phyloP scores from a whole-genome alignment of 805 yeast genomes.

The Scheffersomyces amazonensis region DNA sequence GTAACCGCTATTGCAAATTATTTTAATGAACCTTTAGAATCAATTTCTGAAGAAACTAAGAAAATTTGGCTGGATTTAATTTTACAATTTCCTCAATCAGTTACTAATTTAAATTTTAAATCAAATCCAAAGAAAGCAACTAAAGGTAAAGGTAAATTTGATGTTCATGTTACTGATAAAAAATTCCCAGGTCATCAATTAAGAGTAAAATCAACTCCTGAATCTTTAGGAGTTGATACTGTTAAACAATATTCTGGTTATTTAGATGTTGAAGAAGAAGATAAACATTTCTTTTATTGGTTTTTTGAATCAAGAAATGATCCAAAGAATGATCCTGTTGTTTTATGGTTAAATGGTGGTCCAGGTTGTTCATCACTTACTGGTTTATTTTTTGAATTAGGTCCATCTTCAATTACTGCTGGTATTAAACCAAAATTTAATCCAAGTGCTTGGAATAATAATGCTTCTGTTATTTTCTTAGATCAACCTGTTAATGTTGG shows the following conservation, averaged over 20 bases:
- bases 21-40: constrained; percentile 48
- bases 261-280: constrained; percentile 76
- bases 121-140: constrained; percentile 57
- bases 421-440: constrained; percentile 26
- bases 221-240: constrained; percentile 69
- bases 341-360: constrained; percentile 36
- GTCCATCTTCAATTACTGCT: constrained; percentile 27
- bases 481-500: constrained; percentile 37
- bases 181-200: constrained; percentile 50
- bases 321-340: constrained; percentile 34
- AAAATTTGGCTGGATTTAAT: constrained; percentile 64
- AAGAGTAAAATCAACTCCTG: constrained; percentile 61
- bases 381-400: constrained; percentile 35
- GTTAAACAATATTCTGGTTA: constrained; percentile 86
- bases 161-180: constrained; percentile 33
- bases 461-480: constrained; percentile 41
- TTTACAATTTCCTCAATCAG: constrained; percentile 54
- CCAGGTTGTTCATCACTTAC: constrained; percentile 35
- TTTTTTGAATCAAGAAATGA: constrained; percentile 44
- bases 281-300: constrained; percentile 49
- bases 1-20: constrained; percentile 49
- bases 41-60: constrained; percentile 48
- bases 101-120: constrained; percentile 46
- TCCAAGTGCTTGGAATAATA: constrained; percentile 30
- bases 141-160: constrained; percentile 27